These are phyloP conservation scores for Aspergillus spinulosporus DNA, from an alignment of 2,329 filamentous ascomycete species.

Conservation along the genomic window DNA sequence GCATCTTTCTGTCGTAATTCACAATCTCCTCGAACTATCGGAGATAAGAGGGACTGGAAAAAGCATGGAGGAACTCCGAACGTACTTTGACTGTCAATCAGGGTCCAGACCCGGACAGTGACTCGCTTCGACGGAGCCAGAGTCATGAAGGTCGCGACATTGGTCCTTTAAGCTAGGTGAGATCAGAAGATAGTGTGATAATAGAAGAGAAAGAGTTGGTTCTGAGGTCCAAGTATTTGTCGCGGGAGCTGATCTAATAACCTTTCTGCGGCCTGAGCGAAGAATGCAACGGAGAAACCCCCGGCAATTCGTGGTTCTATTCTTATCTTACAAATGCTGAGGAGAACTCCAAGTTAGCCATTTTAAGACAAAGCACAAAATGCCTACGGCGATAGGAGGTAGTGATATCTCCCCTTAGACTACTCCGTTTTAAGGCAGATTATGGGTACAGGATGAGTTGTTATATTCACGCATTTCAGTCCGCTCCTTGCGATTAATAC, in stretches of 20 bases:
- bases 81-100: slow-evolving; percentile 42
- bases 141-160: slow-evolving; percentile 42
- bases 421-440: no score
- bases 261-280: slow-evolving; percentile 22
- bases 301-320: slow-evolving; percentile 20
- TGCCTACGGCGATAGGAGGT: no score
- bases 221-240: slow-evolving; percentile 9
- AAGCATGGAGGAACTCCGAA: slow-evolving; percentile 9
- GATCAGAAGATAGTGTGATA: slow-evolving; percentile 1
- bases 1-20: slow-evolving; percentile 2
- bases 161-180: slow-evolving; percentile 20
- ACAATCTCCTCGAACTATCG: slow-evolving; percentile 13
- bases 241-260: slow-evolving; percentile 22
- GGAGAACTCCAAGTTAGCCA: no score
- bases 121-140: slow-evolving; percentile 39
- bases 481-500: no score
- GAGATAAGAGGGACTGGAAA: slow-evolving; percentile 20
- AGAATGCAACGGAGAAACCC: slow-evolving; percentile 21
- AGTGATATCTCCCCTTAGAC: no score
- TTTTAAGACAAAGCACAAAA: neutral
- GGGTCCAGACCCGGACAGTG: slow-evolving; percentile 42
- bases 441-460: no score
- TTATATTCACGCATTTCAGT: no score
- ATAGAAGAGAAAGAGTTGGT: slow-evolving; percentile 7
- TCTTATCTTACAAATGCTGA: slow-evolving; percentile 3